Base-by-base conservation (phyloP, 306 rosid species). In the Cucumis cinereus region DNA sequence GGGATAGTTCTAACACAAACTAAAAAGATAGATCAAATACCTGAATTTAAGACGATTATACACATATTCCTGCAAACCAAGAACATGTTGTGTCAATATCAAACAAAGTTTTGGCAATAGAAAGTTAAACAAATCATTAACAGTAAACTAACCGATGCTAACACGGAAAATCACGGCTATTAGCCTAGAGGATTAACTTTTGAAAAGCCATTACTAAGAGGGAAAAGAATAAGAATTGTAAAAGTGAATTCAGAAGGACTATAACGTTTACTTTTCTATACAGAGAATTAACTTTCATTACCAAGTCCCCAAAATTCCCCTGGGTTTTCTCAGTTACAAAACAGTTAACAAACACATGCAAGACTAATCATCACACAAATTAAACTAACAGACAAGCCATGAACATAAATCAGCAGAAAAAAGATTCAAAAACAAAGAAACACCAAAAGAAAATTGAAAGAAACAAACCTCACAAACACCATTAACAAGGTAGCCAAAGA, bases 401-500 rank as follows among this genome's bases (percentile, higher is more conserved):
- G 13, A 33, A 62, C 36, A 30, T 62, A 10, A 33, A 62, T 36
- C 23, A 40, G 53, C 9, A 23, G 26, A 11, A 69, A 7, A 2
- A 69, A 7, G 2, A 30, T 30, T 30, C 5, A 30, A 23, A 70
- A 11, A 16, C 33, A 26, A 45, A 9, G 11, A 22, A 45, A 8
- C 8, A 38, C 67, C 40, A 28, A 47, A 47, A 70, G 8, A 58
- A 73, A 35, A 26, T 8, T 47, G 58, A 59, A 62, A 74, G 52
- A 59, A 74, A 77, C 79, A 49, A 74, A 88, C 92, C 89, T 88
- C 92, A 47, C 90, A 88, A 67, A 88, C 79, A 74, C 90, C 92
- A 80, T 88, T 88, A 55, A 84, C 86, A 26, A 86, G 88, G 83
- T 88, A 88, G 20, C 92, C 92, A 58, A 86, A 79, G 86, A 88